Evolutionary conservation across 2,329 filamentous ascomycete species (phyloP), one percentile per base, ranked within the genome.

Genomic region (Diplocarpon rosae): DNA sequence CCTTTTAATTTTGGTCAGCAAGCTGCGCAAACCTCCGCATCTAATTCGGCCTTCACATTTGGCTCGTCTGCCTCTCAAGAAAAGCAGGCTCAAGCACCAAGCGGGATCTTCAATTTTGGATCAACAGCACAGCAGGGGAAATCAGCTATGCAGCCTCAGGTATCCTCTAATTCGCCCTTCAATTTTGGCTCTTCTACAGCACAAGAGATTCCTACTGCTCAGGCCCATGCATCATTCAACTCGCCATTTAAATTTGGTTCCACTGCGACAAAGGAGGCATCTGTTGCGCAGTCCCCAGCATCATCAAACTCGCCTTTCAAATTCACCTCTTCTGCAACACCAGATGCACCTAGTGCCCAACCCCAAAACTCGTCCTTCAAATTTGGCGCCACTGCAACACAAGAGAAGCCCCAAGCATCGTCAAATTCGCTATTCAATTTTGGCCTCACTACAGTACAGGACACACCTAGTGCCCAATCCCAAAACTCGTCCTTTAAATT

Each of bases 121-220:
- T 39, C 45, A 38, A n/a, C 37, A 14, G 24, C 41, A 27, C 14
- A 24, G 11, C 32, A 16, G 17, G 35, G 16, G n/a, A 36, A 32
- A 32, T 9, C 30, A 24, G 20, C 17, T 37, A n/a, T 17, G 13
- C 28, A 37, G 14, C 28, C 24, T 27, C 46, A 42, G 4, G 30
- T 10, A 30, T 17, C 39, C 17, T 10, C 41, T 2, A 39, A 31
- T 12, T 17, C 45, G 28, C 33, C 38, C 10, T 53, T 52, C 41
- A 34, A 31, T 9, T 53, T 51, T 36, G 46, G 38, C 35, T 29
- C 48, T 8, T 24, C 42, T 10, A 28, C 42, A 10, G 17, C 42
- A 12, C 37, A 45, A 33, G 36, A 39, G 3, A 44, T 45, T 11
- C 24, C 30, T 10, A 14, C 6, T 11, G 15, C n/a, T 5, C n/a